These are phyloP conservation scores for Apiotrichum laibachii DNA, from an alignment of 1,284 basidiomycete species.

Conservation along the genomic window DNA sequence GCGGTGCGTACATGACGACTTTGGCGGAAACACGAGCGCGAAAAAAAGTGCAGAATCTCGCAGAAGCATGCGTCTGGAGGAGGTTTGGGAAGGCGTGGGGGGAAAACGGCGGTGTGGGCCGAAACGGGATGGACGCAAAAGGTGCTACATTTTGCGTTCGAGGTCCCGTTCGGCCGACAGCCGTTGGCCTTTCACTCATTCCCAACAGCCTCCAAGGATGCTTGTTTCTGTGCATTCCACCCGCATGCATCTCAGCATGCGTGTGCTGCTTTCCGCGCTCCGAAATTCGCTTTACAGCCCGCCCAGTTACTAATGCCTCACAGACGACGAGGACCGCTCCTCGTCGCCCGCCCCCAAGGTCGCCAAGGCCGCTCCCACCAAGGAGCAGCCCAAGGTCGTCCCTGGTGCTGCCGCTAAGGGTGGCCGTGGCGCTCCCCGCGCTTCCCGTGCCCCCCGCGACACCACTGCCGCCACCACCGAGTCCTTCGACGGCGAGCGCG, in stretches of 20 bases:
- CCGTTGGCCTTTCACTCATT: too few species aligned
- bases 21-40: neutral
- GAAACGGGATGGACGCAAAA: too few species aligned
- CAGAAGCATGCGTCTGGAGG: neutral
- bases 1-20: constrained; percentile 34
- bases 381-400: constrained; percentile 29
- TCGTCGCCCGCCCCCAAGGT: constrained; percentile 38
- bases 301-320: too few species aligned
- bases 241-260: too few species aligned
- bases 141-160: too few species aligned
- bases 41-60: neutral
- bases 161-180: too few species aligned
- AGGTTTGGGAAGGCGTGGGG: too few species aligned
- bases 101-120: too few species aligned
- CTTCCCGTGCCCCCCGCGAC: constrained; percentile 42
- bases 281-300: too few species aligned
- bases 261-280: too few species aligned
- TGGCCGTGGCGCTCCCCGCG: constrained; percentile 31
- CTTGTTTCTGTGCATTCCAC: too few species aligned
- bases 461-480: constrained; percentile 30
- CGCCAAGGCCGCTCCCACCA: constrained; percentile 29
- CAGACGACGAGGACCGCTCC: constrained; percentile 41
- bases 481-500: constrained; percentile 51
- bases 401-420: constrained; percentile 37
- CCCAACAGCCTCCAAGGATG: too few species aligned